Evolutionary conservation across 2,329 filamentous ascomycete genomes (phyloP).

Genomic region (Stagonosporopsis chrysanthemi): DNA sequence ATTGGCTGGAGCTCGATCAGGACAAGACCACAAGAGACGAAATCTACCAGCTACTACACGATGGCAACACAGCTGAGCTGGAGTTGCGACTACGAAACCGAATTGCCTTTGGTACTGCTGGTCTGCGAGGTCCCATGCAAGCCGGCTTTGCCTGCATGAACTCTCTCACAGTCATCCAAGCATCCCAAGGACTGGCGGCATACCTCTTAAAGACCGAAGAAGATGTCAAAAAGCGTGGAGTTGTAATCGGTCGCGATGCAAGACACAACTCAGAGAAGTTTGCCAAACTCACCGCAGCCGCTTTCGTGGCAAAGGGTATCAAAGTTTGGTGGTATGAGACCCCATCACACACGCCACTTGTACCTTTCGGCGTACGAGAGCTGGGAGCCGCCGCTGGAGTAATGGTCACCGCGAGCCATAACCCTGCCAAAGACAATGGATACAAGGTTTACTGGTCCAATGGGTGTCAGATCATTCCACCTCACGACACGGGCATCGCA

Average conservation of each 20-base stretch:
- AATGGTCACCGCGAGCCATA: conserved; percentile 73
- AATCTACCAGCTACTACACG: conserved; percentile 60
- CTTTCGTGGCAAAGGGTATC: conserved; percentile 65
- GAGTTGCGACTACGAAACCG: conserved; percentile 61
- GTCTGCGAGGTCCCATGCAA: conserved; percentile 69
- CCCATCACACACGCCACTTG: conserved; percentile 66
- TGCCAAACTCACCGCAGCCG: conserved; percentile 65
- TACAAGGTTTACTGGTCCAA: conserved; percentile 74
- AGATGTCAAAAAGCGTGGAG: conserved; percentile 54
- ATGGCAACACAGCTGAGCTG: conserved; percentile 57
- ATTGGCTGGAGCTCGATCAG: conserved; percentile 67
- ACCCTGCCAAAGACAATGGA: conserved; percentile 69
- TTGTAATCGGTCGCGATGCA: conserved; percentile 70
- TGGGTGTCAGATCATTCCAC: conserved; percentile 71
- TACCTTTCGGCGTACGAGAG: conserved; percentile 66
- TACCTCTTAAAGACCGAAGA: conserved; percentile 60
- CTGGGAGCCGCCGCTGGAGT: conserved; percentile 65
- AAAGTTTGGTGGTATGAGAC: conserved; percentile 67
- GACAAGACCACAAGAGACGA: conserved; percentile 62
- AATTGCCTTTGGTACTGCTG: conserved; percentile 69
- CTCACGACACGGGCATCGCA: conserved; percentile 66
- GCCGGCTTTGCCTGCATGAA: conserved; percentile 70
- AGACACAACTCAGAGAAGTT: conserved; percentile 69
- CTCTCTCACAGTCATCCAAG: conserved; percentile 66
- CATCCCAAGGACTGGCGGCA: conserved; percentile 69